Evolutionary conservation across 164 flowering plant species (phyloP), one percentile per base, ranked within the genome.

Genomic region (Litsea cubeba): DNA sequence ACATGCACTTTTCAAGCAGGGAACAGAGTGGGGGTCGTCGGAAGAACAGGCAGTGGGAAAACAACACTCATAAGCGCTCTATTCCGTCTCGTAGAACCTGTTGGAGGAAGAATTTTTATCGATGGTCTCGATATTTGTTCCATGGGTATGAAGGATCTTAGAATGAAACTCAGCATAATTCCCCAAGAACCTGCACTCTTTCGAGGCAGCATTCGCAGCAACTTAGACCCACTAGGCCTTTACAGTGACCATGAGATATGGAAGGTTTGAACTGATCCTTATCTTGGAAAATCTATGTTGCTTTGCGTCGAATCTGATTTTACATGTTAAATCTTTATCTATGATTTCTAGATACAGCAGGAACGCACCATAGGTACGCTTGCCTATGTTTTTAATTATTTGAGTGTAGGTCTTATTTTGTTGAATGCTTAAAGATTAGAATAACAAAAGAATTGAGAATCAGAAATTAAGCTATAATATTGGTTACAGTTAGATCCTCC

Each of bases 11-110:
- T 94, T 78, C 81, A 81, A 69, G 97, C 85, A 77, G 94, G 95
- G 71, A 85, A 79, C 10, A 83, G 91, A 79, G 89, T 91, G 12
- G 98, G 97, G 71, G 86, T 95, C 15, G 99, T 95, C 20, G 98
- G 97, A 76, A 84, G 98, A 74, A 95, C 98, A 0, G 97, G 98
- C 80, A 92, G 97, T 63, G 98, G 98, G 49, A 95, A 95, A 80
- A 85, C 92, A 6, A 91, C 97, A 10, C 78, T 95, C 22, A 86
- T 93, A 32, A 86, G 91, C 72, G 97, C 99, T 62, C 76, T 93
- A 79, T 90, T 95, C 74, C 91, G 98, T 20, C 70, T 90, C 17
- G 95, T 93, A 2, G 99, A 95, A 76, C 95, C 97, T 3, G 81
- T 67, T 12, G 78, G 88, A 50, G 99, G 99, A 35, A 79, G 68